Evolutionary conservation across 2,329 filamentous ascomycete species (phyloP), one percentile per base, ranked within the genome.

Genomic region (Diaporthe helianthi): DNA sequence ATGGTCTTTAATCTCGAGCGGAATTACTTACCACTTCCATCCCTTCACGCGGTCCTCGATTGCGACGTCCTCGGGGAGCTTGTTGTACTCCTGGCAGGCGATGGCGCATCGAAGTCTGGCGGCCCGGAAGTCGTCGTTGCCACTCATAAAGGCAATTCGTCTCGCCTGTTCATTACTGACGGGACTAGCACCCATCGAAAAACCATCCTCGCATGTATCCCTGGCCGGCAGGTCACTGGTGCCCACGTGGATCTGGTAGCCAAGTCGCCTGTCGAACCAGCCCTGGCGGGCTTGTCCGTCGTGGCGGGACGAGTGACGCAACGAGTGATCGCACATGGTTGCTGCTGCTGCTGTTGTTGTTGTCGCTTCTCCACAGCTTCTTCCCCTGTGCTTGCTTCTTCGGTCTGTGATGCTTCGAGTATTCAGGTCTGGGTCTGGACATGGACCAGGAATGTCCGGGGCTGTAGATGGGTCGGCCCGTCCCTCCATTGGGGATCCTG

Each of bases 41-140:
- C 71, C 73, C 24, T 69, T 69, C 63, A 72, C 73, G 19, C 76
- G 73, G 33, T 73, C 69, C 46, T 74, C 74, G 17, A 74, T 74
- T 10, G 74, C 65, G 4, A 75, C 75, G 22, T 78, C 73, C 66
- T 78, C 76, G n/a, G 75, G 72, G 1, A 74, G 76, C 54, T 70
- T 72, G 70, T 78, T 78, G 72, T 76, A 78, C 17, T 71, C 72
- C 17, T 75, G 73, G 49, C 76, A 78, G 26, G 76, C 76, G n/a
- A 71, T 69, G 12, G 75, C 73, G 51, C 76, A 77, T 5, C 72
- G 72, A 51, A 75, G 73, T 12, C 76, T 71, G 17, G 73, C 75
- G 2, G 72, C 74, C 8, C 76, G 76, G 44, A 78, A 78, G 71
- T 77, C 76, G 29, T 73, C 68, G 65, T 76, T 76, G 22, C 76